phyloP scores from a whole-genome alignment of 768 basidiomycete species.

The Baorangia bicolor region DNA sequence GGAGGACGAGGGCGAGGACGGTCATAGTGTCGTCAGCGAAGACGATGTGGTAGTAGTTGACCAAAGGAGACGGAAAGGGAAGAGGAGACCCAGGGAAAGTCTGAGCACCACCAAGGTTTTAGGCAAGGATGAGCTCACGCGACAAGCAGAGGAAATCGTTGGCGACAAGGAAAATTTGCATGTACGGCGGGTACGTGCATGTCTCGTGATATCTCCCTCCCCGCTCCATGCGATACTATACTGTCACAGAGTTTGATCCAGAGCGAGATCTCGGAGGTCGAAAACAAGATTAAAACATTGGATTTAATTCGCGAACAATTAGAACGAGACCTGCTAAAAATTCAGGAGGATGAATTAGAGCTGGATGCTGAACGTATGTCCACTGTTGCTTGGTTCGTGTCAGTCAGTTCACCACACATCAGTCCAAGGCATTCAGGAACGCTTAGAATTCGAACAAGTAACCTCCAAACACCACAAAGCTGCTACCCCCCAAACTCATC shows the following conservation, averaged over 20 bases:
- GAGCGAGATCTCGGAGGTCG: slow-evolving; percentile 86
- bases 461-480: slow-evolving; percentile 28
- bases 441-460: slow-evolving; percentile 68
- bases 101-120: slow-evolving; percentile 67
- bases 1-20: slow-evolving; percentile 50
- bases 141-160: slow-evolving; percentile 83
- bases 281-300: slow-evolving; percentile 83
- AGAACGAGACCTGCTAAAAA: slow-evolving; percentile 76
- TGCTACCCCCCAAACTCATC: slow-evolving; percentile 6
- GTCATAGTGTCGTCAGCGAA: slow-evolving; percentile 66
- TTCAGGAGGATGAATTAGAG: slow-evolving; percentile 95
- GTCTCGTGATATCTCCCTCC: neutral
- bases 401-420: slow-evolving; percentile 7
- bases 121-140: slow-evolving; percentile 79
- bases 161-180: slow-evolving; percentile 92
- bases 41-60: slow-evolving; percentile 70
- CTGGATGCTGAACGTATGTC: slow-evolving; percentile 91
- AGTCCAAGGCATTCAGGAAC: slow-evolving; percentile 91
- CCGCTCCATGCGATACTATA: slow-evolving; percentile 5
- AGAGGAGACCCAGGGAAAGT: slow-evolving; percentile 60
- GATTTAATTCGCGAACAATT: slow-evolving; percentile 78
- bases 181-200: slow-evolving; percentile 67
- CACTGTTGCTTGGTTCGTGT: neutral
- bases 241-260: slow-evolving; percentile 70
- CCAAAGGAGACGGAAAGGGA: slow-evolving; percentile 34